These are phyloP conservation scores for Ganoderma multipileum DNA, from an alignment of 1,284 basidiomycete genomes.

Conservation along the genomic window DNA sequence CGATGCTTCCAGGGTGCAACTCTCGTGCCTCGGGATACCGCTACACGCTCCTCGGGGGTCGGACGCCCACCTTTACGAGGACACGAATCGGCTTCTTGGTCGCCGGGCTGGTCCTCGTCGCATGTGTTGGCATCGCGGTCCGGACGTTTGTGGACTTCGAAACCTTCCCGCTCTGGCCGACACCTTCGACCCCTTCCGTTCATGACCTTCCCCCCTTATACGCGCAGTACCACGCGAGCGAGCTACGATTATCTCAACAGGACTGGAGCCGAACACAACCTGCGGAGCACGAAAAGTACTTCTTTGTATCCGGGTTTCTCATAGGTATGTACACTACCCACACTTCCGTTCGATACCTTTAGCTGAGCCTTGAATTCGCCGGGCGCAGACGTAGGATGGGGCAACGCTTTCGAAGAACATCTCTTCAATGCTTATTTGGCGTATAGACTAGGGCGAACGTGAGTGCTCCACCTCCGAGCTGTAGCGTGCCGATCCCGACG, in stretches of 20 bases:
- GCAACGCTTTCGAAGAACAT: constrained; percentile 62
- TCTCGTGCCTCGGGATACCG: background rate
- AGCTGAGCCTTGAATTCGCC: background rate
- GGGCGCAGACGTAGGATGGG: constrained; percentile 45
- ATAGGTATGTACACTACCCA: background rate
- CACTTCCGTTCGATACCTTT: background rate
- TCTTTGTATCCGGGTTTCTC: constrained; percentile 14
- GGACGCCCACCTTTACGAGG: background rate
- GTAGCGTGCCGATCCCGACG: background rate
- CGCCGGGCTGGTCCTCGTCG: background rate
- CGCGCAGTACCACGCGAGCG: constrained; percentile 11
- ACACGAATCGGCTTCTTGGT: background rate
- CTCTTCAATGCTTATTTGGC: constrained; percentile 56
- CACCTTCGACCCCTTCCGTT: background rate
- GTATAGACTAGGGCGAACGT: constrained; percentile 50
- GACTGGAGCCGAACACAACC: constrained; percentile 14
- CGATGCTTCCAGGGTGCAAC: background rate
- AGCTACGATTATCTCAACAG: constrained; percentile 21
- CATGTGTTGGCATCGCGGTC: background rate
- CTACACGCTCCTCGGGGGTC: background rate
- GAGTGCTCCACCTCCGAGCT: constrained; percentile 28
- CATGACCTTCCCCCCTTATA: constrained; percentile 19
- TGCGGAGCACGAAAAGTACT: constrained; percentile 13
- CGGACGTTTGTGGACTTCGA: background rate
- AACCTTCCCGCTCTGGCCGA: background rate